These are phyloP conservation scores for Entophlyctis luteolus DNA, from an alignment of 192 early-diverging fungal species.

Conservation along the genomic window DNA sequence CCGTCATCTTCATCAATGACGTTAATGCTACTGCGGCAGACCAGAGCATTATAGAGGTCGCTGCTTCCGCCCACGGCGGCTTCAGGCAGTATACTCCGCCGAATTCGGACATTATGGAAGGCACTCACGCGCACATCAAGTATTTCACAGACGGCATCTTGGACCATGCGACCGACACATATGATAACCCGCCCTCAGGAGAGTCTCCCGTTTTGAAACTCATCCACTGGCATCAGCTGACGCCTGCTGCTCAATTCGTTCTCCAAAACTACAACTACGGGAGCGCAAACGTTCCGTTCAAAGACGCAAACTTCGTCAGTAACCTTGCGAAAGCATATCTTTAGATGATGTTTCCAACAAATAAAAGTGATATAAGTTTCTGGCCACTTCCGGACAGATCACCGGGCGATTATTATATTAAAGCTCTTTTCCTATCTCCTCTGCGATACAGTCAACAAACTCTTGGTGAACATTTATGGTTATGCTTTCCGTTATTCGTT, in stretches of 20 bases:
- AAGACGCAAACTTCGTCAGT: not conserved
- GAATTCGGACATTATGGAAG: not conserved
- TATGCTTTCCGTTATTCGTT: too few species aligned
- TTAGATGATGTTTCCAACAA: too few species aligned
- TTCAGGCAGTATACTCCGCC: constrained; percentile 1
- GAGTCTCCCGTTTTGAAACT: not conserved
- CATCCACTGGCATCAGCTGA: constrained; percentile 12
- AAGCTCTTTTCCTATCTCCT: too few species aligned
- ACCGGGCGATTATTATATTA: too few species aligned
- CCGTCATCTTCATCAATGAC: constrained; percentile 11
- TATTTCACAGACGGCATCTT: constrained; percentile 11
- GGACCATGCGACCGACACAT: not conserved
- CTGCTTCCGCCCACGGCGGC: constrained; percentile 3
- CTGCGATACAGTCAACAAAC: too few species aligned
- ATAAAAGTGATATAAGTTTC: too few species aligned
- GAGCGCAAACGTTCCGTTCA: constrained; percentile 9
- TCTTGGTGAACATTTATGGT: too few species aligned
- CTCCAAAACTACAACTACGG: constrained; percentile 10
- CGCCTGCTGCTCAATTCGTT: not conserved
- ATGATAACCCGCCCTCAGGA: constrained; percentile 1
- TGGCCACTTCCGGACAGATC: too few species aligned
- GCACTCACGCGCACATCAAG: constrained; percentile 5
- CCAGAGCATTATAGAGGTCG: constrained; percentile 3
- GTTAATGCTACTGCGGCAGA: not conserved
- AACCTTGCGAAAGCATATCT: not conserved